phyloP scores from a whole-genome alignment of 2,329 filamentous ascomycete genomes.

The Lasiodiplodia hormozganensis region DNA sequence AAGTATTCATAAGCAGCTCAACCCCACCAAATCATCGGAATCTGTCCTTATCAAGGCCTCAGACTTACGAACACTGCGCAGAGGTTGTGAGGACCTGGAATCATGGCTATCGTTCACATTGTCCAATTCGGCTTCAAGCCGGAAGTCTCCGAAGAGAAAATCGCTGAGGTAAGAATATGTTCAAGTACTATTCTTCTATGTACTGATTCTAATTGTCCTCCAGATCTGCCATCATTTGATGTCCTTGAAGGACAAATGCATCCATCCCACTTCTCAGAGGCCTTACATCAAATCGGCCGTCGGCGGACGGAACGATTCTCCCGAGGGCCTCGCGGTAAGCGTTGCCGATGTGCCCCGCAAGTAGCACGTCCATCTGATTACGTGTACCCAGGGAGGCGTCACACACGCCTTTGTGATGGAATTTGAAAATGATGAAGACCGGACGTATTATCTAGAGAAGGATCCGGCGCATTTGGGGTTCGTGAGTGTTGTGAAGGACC shows the following conservation, averaged over 20 bases:
- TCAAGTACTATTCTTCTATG: slow-evolving; percentile 21
- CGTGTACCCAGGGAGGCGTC: slow-evolving; percentile 58
- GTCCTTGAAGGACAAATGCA: slow-evolving; percentile 62
- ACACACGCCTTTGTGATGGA: slow-evolving; percentile 74
- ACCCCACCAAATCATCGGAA: slow-evolving; percentile 3
- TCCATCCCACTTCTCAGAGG: slow-evolving; percentile 64
- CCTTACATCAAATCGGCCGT: slow-evolving; percentile 66
- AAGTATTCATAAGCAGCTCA: slow-evolving; percentile 1
- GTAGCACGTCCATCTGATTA: neutral
- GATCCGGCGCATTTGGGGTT: slow-evolving; percentile 71
- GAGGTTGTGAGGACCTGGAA: slow-evolving; percentile 30
- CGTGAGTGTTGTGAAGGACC: slow-evolving; percentile 58
- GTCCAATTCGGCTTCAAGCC: slow-evolving; percentile 72
- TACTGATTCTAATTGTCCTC: slow-evolving; percentile 1
- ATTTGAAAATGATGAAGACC: slow-evolving; percentile 68
- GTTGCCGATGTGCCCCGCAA: slow-evolving; percentile 2
- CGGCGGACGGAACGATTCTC: slow-evolving; percentile 68
- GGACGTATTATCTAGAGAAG: slow-evolving; percentile 70
- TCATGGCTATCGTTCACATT: slow-evolving; percentile 71
- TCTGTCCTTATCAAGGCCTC: neutral
- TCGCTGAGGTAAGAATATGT: slow-evolving; percentile 60
- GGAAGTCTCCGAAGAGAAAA: slow-evolving; percentile 53
- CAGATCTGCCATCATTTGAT: slow-evolving; percentile 66
- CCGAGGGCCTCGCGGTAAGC: slow-evolving; percentile 65
- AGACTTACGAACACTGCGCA: too few relatives aligned